phyloP scores from a whole-genome alignment of 768 basidiomycete species.

The Hygrocybe punicea region DNA sequence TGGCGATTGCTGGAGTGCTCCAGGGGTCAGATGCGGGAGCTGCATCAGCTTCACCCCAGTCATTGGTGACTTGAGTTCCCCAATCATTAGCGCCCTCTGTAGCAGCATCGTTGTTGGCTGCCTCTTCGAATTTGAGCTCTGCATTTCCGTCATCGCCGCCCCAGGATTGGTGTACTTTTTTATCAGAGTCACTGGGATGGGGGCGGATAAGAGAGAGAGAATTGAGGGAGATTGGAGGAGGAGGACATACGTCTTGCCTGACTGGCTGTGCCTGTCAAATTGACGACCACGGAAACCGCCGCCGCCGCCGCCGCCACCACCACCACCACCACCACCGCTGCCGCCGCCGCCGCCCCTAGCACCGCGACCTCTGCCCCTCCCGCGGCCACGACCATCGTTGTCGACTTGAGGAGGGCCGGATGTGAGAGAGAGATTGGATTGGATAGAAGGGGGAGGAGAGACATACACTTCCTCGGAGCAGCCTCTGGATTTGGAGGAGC shows the following conservation, averaged over 20 bases:
- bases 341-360: too few species aligned
- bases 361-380: constrained; percentile 48
- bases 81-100: constrained; percentile 29
- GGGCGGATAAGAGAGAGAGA: constrained; percentile 12
- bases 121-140: constrained; percentile 79
- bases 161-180: constrained; percentile 94
- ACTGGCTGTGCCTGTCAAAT: constrained; percentile 83
- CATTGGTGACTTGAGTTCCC: constrained; percentile 41
- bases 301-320: constrained; percentile 28
- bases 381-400: constrained; percentile 43
- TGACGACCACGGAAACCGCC: constrained; percentile 65
- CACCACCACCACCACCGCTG: constrained; percentile 50
- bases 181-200: constrained; percentile 79
- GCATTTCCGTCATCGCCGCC: constrained; percentile 85
- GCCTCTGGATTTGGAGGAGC: constrained; percentile 24
- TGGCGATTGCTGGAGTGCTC: constrained; percentile 35
- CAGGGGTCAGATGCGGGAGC: constrained; percentile 50
- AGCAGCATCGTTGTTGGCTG: constrained; percentile 67
- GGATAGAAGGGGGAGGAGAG: constrained; percentile 1
- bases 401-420: constrained; percentile 37
- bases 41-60: constrained; percentile 49
- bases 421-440: constrained; percentile 5
- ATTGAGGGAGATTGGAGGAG: constrained; percentile 4
- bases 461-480: constrained; percentile 40
- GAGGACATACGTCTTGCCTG: constrained; percentile 69